phyloP scores from a whole-genome alignment of 495 filamentous ascomycete genomes.

The Ramalina intermedia region DNA sequence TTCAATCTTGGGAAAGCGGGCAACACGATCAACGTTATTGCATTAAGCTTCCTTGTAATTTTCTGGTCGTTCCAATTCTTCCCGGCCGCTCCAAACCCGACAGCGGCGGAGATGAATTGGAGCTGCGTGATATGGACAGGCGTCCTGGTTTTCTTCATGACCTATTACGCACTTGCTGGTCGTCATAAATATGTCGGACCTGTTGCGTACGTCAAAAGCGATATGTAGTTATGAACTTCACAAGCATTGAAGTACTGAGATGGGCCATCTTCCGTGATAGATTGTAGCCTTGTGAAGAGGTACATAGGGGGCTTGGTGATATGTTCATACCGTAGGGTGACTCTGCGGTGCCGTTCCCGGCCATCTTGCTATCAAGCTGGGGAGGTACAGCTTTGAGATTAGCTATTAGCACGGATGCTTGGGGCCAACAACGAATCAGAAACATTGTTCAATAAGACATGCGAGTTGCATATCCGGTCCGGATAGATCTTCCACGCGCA shows the following conservation, averaged over 20 bases:
- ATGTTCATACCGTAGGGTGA: background rate
- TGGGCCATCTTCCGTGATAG: background rate
- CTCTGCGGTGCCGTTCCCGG: conserved; percentile 1
- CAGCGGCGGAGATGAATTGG: conserved; percentile 19
- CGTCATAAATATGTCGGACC: conserved; percentile 16
- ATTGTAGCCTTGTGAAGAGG: background rate
- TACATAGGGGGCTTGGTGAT: background rate
- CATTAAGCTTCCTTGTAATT: conserved; percentile 23
- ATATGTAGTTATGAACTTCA: background rate
- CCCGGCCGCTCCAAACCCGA: conserved; percentile 20
- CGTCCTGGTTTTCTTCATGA: conserved; percentile 14
- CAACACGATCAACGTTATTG: conserved; percentile 24
- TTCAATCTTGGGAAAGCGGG: conserved; percentile 28
- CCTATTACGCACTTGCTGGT: conserved; percentile 18
- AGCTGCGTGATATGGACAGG: conserved; percentile 17
- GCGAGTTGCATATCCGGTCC: too few relatives aligned
- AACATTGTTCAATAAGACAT: too few relatives aligned
- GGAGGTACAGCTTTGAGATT: conserved; percentile 1
- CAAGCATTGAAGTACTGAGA: background rate
- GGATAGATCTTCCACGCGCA: too few relatives aligned
- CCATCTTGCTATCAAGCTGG: background rate
- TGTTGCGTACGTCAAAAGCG: conserved; percentile 4
- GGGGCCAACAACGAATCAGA: too few relatives aligned
- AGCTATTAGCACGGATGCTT: background rate
- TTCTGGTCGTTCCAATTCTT: conserved; percentile 28